These are phyloP conservation scores for grape (Vitis vinifera) DNA, from an alignment of 164 flowering plant genomes.

Conservation along the genomic window DNA sequence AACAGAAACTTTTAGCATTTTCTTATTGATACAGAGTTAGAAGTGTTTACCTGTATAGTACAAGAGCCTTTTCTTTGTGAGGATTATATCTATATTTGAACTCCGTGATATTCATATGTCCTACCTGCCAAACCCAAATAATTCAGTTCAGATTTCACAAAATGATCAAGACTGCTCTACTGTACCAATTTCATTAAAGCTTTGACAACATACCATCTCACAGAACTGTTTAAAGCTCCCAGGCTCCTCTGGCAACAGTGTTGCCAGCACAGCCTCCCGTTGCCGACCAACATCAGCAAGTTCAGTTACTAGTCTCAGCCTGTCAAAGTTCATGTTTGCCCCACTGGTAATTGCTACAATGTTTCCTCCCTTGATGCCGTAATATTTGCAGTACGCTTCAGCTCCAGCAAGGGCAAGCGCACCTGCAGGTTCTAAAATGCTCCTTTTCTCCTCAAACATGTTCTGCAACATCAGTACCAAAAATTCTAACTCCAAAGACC, in stretches of 20 bases:
- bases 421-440: slow-evolving; percentile 97
- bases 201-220: slow-evolving; percentile 50
- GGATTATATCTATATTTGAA: slow-evolving; percentile 78
- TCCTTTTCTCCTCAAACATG: slow-evolving; percentile 99
- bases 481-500: background rate
- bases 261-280: slow-evolving; percentile 91
- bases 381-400: slow-evolving; percentile 96
- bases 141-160: background rate
- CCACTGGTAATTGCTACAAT: slow-evolving; percentile 92
- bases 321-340: slow-evolving; percentile 98
- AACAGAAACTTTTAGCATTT: too few species aligned
- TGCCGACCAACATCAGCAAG: slow-evolving; percentile 96
- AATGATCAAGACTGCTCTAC: background rate
- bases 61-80: slow-evolving; percentile 62
- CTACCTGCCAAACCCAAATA: slow-evolving; percentile 58
- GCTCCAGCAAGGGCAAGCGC: slow-evolving; percentile 99
- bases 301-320: slow-evolving; percentile 89
- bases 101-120: slow-evolving; percentile 86
- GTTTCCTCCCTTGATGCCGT: slow-evolving; percentile 76
- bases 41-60: slow-evolving; percentile 74
- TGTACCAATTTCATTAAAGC: background rate
- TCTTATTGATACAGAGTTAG: background rate
- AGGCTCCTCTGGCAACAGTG: slow-evolving; percentile 76
- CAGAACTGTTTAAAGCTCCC: slow-evolving; percentile 82
- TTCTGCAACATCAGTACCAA: slow-evolving; percentile 46